Evolutionary conservation across 768 basidiomycete species (phyloP).

Genomic region (Suillus luteus): DNA sequence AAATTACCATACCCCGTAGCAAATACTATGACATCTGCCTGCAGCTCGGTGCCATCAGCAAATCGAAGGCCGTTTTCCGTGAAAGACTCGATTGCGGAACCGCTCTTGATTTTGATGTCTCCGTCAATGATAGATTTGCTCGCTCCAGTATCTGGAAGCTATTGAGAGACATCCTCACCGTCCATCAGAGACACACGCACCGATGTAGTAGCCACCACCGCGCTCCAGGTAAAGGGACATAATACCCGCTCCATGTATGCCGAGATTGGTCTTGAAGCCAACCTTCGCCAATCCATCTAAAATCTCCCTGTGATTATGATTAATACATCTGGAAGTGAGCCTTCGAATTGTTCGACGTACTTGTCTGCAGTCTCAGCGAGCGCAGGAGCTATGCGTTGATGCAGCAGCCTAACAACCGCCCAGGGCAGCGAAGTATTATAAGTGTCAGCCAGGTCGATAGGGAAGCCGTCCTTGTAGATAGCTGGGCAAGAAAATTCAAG

Average conservation of each 20-base stretch:
- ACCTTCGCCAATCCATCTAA: slow-evolving; percentile 39
- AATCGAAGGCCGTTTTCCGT: slow-evolving; percentile 34
- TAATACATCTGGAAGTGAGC: neutral
- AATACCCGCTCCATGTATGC: slow-evolving; percentile 36
- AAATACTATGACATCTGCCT: slow-evolving; percentile 36
- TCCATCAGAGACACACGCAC: slow-evolving; percentile 20
- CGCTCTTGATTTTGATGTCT: slow-evolving; percentile 53
- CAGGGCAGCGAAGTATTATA: slow-evolving; percentile 21
- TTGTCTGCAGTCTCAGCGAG: slow-evolving; percentile 29
- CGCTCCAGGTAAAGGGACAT: slow-evolving; percentile 28
- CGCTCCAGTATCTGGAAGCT: slow-evolving; percentile 38
- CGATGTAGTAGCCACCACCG: slow-evolving; percentile 44
- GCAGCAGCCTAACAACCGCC: slow-evolving; percentile 19
- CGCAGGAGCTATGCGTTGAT: slow-evolving; percentile 22
- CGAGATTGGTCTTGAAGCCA: slow-evolving; percentile 42
- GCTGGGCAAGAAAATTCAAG: slow-evolving; percentile 12
- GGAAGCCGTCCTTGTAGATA: slow-evolving; percentile 22
- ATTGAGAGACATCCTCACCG: neutral
- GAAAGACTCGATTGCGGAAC: slow-evolving; percentile 34
- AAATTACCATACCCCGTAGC: slow-evolving; percentile 29
- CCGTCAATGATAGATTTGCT: slow-evolving; percentile 47
- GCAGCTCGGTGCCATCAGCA: slow-evolving; percentile 31
- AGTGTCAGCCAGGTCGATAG: slow-evolving; percentile 26
- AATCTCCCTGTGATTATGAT: slow-evolving; percentile 29
- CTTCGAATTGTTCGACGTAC: slow-evolving; percentile 16